Conservation (phyloP, 768 basidiomycete species). For the Postia placenta region DNA sequence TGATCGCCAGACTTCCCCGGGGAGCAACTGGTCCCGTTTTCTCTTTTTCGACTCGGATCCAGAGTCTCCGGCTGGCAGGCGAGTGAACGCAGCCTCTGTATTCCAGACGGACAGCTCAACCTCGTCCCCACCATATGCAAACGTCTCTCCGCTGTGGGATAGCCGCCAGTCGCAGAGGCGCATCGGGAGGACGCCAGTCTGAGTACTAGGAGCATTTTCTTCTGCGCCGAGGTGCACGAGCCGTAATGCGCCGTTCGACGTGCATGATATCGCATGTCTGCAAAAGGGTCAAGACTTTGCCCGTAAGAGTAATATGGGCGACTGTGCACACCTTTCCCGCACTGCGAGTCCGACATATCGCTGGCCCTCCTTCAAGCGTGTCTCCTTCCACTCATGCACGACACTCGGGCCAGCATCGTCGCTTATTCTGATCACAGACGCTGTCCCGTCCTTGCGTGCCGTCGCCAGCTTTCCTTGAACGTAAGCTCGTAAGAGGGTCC, state of each 20-base stretch:
- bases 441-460: slow-evolving; percentile 55
- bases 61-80: slow-evolving; percentile 14
- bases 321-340: slow-evolving; percentile 39
- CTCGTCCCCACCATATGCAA: slow-evolving; percentile 83
- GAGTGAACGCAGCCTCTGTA: slow-evolving; percentile 48
- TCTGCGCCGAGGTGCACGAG: slow-evolving; percentile 31
- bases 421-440: slow-evolving; percentile 35
- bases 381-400: slow-evolving; percentile 57
- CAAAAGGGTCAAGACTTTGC: slow-evolving; percentile 3
- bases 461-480: slow-evolving; percentile 58
- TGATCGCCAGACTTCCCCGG: slow-evolving; percentile 79
- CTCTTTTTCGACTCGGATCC: slow-evolving; percentile 41
- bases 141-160: slow-evolving; percentile 43
- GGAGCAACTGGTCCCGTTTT: slow-evolving; percentile 55
- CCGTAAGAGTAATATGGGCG: neutral
- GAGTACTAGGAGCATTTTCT: slow-evolving; percentile 18
- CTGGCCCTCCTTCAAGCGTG: slow-evolving; percentile 44
- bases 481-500: neutral
- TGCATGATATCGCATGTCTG: slow-evolving; percentile 60
- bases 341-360: slow-evolving; percentile 58
- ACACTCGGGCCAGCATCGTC: slow-evolving; percentile 33
- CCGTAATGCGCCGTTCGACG: slow-evolving; percentile 69
- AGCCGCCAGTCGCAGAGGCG: slow-evolving; percentile 66
- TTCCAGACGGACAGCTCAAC: slow-evolving; percentile 83
- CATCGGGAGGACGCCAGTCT: slow-evolving; percentile 49